phyloP scores from a whole-genome alignment of 1,284 basidiomycete species.

The Puccinia novopanici region DNA sequence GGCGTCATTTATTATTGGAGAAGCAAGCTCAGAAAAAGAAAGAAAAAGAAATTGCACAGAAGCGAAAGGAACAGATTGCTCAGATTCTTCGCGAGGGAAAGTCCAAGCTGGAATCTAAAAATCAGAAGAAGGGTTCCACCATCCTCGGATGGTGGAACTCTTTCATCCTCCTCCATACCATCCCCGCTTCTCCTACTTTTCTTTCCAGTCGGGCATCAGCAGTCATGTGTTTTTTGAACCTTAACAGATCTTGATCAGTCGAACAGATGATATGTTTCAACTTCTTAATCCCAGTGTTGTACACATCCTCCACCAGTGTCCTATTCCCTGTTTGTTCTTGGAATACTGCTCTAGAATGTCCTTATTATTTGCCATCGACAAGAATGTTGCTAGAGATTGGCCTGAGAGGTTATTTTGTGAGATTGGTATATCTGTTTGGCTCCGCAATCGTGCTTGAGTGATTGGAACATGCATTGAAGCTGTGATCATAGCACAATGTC shows the following conservation, averaged over 20 bases:
- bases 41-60: neutral
- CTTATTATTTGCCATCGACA: neutral
- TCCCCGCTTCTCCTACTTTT: neutral
- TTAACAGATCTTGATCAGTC: neutral
- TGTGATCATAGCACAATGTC: too few relatives aligned
- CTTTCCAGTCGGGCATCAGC: neutral
- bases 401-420: neutral
- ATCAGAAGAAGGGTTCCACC: too few relatives aligned
- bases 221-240: neutral
- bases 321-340: too few relatives aligned
- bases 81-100: too few relatives aligned
- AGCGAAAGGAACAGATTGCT: too few relatives aligned
- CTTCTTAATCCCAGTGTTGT: neutral
- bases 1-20: neutral
- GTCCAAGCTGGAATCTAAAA: too few relatives aligned
- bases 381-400: neutral
- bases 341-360: neutral
- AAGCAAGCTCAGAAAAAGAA: neutral
- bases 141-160: too few relatives aligned
- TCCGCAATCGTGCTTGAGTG: neutral
- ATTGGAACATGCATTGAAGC: too few relatives aligned
- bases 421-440: neutral
- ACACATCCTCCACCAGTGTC: neutral
- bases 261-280: neutral
- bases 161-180: neutral